These are phyloP conservation scores for Pouteria glomerata DNA, from an alignment of 148 eudicot genomes.

Conservation along the genomic window DNA sequence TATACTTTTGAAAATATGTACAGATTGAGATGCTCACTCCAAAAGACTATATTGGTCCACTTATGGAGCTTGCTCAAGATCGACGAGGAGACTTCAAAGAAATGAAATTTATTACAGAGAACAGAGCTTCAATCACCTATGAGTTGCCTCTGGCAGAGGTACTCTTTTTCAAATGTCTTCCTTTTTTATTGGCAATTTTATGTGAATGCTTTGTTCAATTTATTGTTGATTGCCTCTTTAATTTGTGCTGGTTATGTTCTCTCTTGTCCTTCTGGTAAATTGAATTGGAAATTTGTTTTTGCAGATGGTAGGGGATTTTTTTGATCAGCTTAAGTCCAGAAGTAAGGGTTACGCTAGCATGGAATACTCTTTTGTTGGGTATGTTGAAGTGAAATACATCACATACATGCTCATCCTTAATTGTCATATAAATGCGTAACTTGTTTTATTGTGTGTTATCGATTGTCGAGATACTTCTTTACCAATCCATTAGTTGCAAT, in stretches of 20 bases:
- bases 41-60: constrained; percentile 88
- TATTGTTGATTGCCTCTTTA: constrained; percentile 2
- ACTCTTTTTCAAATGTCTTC: background rate
- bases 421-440: background rate
- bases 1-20: constrained; percentile 6
- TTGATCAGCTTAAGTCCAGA: constrained; percentile 96
- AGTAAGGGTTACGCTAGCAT: constrained; percentile 99
- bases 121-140: constrained; percentile 70
- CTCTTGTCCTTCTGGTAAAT: background rate
- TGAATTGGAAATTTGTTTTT: no score
- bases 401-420: background rate
- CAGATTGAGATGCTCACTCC: constrained; percentile 98
- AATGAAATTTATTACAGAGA: constrained; percentile 86
- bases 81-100: constrained; percentile 94
- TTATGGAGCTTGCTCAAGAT: constrained; percentile 97
- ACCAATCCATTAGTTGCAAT: background rate
- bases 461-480: background rate
- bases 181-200: background rate
- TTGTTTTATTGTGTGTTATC: background rate
- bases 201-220: background rate
- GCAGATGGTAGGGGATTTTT: constrained; percentile 99
- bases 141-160: constrained; percentile 96
- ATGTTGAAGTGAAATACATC: constrained; percentile 11
- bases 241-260: background rate
- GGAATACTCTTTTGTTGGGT: constrained; percentile 93